Percentiles rank a stretch among this genome's conserved stretches.
phyloP scores from a whole-genome alignment of 805 yeast genomes.

The Wickerhamomyces bisporus region DNA sequence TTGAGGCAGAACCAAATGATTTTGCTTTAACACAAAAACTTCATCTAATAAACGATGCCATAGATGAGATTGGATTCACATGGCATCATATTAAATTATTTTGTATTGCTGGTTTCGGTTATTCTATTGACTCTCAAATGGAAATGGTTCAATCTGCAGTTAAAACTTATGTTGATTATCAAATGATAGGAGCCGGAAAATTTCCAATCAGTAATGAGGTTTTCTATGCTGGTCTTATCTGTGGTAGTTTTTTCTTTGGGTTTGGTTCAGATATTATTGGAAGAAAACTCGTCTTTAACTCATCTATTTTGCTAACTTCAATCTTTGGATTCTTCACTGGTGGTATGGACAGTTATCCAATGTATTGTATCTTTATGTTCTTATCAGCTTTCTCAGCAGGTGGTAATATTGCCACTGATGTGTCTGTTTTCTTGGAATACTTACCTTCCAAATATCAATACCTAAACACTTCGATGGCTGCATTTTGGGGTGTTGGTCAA shows the following conservation, averaged over 20 bases:
- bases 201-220: constrained; percentile 42
- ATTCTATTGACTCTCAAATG: constrained; percentile 46
- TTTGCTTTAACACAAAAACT: constrained; percentile 30
- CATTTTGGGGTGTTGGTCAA: constrained; percentile 58
- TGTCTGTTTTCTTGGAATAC: constrained; percentile 45
- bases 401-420: constrained; percentile 49
- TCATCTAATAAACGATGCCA: constrained; percentile 44
- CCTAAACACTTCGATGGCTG: constrained; percentile 44
- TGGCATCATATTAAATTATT: constrained; percentile 43
- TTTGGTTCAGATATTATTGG: constrained; percentile 47
- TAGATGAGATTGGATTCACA: constrained; percentile 59
- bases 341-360: constrained; percentile 40
- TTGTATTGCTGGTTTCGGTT: constrained; percentile 47
- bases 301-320: constrained; percentile 40
- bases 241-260: constrained; percentile 48
- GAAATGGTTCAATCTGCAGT: constrained; percentile 42
- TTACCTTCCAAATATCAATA: constrained; percentile 45
- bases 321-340: constrained; percentile 45
- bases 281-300: constrained; percentile 44
- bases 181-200: constrained; percentile 32
- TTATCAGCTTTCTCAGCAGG: constrained; percentile 42
- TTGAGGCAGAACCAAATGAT: constrained; percentile 26
- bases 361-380: constrained; percentile 43
- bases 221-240: constrained; percentile 42
- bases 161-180: constrained; percentile 39